Conservation (phyloP, 768 basidiomycete species). For the Ramaria rubella region DNA sequence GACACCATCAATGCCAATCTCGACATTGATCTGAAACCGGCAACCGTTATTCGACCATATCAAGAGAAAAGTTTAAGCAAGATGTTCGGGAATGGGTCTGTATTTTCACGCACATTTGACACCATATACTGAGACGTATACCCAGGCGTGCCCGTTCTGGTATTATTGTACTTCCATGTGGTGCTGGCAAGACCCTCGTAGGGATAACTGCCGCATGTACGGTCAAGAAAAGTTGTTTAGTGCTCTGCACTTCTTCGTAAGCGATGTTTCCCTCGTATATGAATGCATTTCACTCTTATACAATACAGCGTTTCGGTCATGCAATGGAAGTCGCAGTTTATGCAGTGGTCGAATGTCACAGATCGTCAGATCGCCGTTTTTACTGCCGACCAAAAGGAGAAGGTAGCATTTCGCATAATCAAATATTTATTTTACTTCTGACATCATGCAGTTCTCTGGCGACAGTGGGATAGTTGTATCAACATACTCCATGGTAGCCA, state of each 20-base stretch:
- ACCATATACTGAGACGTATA: constrained; percentile 5
- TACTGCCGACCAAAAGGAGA: constrained; percentile 96
- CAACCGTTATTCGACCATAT: constrained; percentile 95
- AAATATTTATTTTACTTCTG: neutral
- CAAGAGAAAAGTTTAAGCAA: constrained; percentile 98
- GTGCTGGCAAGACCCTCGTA: constrained; percentile 97
- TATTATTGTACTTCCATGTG: constrained; percentile 97
- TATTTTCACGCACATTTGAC: neutral
- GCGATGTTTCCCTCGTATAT: constrained; percentile 26
- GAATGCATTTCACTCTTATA: neutral
- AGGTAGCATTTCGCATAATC: too few relatives aligned
- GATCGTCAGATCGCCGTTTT: constrained; percentile 96
- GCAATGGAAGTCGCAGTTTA: constrained; percentile 99
- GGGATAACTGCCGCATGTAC: constrained; percentile 99
- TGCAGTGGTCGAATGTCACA: constrained; percentile 97
- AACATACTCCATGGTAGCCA: constrained; percentile 99
- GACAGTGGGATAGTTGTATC: constrained; percentile 98
- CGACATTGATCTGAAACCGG: constrained; percentile 97
- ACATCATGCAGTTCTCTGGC: constrained; percentile 40
- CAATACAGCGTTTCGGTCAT: constrained; percentile 47
- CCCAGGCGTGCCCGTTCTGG: constrained; percentile 90
- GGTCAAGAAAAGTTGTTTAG: constrained; percentile 97
- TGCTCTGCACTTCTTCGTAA: constrained; percentile 95
- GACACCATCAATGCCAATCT: constrained; percentile 94
- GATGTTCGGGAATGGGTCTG: constrained; percentile 98